Conservation (phyloP, 495 filamentous ascomycete genomes). For the Penicillium riverlandense region DNA sequence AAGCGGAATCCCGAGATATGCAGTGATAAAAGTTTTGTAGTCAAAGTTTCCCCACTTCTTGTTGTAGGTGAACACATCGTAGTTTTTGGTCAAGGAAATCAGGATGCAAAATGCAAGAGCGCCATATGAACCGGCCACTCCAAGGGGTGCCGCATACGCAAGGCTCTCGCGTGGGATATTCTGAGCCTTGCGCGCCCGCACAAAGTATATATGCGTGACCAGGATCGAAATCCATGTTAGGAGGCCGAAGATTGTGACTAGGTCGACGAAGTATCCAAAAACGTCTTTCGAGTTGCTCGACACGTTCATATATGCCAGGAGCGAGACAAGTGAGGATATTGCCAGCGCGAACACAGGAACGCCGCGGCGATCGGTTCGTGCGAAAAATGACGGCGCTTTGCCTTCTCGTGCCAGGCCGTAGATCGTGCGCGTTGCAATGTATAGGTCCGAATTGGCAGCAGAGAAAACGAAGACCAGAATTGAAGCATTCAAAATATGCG, state of each 20-base stretch:
- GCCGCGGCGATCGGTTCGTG: constrained; percentile 63
- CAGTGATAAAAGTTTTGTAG: constrained; percentile 72
- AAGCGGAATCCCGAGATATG: constrained; percentile 74
- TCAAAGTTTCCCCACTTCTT: constrained; percentile 49
- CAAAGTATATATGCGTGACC: constrained; percentile 74
- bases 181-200: constrained; percentile 67
- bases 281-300: constrained; percentile 57
- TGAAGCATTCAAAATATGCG: constrained; percentile 54
- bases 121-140: constrained; percentile 56
- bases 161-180: constrained; percentile 55
- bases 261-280: constrained; percentile 80
- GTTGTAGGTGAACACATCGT: constrained; percentile 56
- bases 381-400: constrained; percentile 66
- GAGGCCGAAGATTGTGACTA: constrained; percentile 73
- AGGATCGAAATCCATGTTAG: constrained; percentile 82
- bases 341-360: constrained; percentile 67
- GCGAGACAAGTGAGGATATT: constrained; percentile 52
- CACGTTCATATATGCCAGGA: constrained; percentile 76
- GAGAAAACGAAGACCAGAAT: constrained; percentile 77
- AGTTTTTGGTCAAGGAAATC: constrained; percentile 73
- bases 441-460: constrained; percentile 65
- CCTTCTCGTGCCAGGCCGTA: constrained; percentile 72
- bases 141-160: constrained; percentile 68
- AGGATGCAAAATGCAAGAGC: constrained; percentile 63
- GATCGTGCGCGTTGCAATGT: constrained; percentile 77